A percentile compares a stretch with the other conserved stretches of the same genome.
These are phyloP conservation scores for Cucurbita ficifolia DNA, from an alignment of 306 rosid species.

Conservation along the genomic window DNA sequence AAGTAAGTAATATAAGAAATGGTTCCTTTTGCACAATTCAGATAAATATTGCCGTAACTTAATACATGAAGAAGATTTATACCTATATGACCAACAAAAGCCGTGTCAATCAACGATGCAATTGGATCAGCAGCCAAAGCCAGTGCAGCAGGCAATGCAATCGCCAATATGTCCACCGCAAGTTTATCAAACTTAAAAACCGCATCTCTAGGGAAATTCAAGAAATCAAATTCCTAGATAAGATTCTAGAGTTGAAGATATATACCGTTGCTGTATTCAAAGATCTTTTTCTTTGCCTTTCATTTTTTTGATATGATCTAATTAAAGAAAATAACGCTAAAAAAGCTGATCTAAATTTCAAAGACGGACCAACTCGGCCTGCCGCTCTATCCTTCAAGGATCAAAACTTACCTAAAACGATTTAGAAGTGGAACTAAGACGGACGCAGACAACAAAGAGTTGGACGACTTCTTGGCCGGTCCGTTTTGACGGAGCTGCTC, in stretches of 20 bases:
- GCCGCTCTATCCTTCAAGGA: background rate
- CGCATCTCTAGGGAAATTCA: slow-evolving; percentile 18
- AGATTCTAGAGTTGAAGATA: background rate
- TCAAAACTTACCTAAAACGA: slow-evolving; percentile 19
- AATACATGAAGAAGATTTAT: slow-evolving; percentile 7
- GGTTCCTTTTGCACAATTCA: background rate
- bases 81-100: slow-evolving; percentile 89
- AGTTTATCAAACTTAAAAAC: slow-evolving; percentile 36
- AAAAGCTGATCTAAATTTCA: background rate
- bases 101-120: slow-evolving; percentile 79
- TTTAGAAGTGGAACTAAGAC: slow-evolving; percentile 9
- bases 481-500: background rate
- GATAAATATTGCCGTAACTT: background rate
- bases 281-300: background rate
- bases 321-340: too few relatives aligned
- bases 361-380: background rate
- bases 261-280: background rate
- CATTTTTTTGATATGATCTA: too few relatives aligned
- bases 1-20: background rate
- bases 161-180: slow-evolving; percentile 56
- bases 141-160: slow-evolving; percentile 88
- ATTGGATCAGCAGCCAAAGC: slow-evolving; percentile 86
- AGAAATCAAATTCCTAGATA: background rate
- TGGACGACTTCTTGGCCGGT: background rate
- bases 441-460: background rate